phyloP scores from a whole-genome alignment of 2,329 filamentous ascomycete species.

The Ceratocystis alfenasii region DNA sequence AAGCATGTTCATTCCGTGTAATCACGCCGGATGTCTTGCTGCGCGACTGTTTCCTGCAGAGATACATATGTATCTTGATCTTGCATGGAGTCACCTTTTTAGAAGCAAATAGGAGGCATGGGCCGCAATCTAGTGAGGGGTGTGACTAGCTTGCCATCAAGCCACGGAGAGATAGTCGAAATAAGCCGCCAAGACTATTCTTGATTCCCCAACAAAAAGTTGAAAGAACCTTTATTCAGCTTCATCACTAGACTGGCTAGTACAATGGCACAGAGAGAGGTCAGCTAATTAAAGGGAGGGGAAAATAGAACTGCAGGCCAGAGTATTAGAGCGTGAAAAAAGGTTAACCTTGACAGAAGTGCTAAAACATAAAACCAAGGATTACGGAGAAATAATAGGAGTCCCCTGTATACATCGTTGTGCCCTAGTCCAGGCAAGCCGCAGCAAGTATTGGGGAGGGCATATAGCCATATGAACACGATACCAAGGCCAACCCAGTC shows the following conservation, averaged over 20 bases:
- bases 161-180: slow-evolving; percentile 8
- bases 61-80: too few relatives aligned
- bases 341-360: not conserved
- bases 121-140: not conserved
- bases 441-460: not conserved
- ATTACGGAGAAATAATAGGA: not conserved
- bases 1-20: not conserved
- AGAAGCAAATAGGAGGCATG: not conserved
- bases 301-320: not conserved
- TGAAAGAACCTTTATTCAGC: slow-evolving; percentile 18
- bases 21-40: too few relatives aligned
- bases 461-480: too few relatives aligned
- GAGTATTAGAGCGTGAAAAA: not conserved
- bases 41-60: too few relatives aligned
- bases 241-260: not conserved
- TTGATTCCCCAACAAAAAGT: slow-evolving; percentile 3
- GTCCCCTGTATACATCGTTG: not conserved
- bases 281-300: not conserved
- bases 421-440: not conserved
- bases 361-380: not conserved
- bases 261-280: not conserved
- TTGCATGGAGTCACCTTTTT: not conserved
- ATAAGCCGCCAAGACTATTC: not conserved
- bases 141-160: not conserved
- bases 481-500: too few relatives aligned